A percentile compares a stretch with the other conserved stretches of the same genome.
Conservation (phyloP, 2,329 filamentous ascomycete genomes). For the Fusarium phyllophilum region DNA sequence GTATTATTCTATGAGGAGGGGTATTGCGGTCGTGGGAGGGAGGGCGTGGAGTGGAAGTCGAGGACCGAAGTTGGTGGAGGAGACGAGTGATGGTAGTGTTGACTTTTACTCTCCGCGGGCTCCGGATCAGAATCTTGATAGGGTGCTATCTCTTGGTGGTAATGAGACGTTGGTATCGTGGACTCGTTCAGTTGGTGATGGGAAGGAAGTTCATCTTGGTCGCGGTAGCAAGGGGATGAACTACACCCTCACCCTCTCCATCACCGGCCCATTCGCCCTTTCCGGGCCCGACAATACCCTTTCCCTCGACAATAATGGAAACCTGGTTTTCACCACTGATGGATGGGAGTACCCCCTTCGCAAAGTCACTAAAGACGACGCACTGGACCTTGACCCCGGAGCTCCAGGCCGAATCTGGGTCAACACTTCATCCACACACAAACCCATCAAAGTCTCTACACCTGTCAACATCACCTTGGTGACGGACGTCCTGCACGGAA, state of each 20-base stretch:
- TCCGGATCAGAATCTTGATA: slow-evolving; percentile 12
- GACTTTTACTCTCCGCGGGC: slow-evolving; percentile 13
- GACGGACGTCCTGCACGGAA: slow-evolving; percentile 1
- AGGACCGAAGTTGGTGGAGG: not conserved
- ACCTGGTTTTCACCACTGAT: not conserved
- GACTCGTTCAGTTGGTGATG: not conserved
- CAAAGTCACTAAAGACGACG: not conserved
- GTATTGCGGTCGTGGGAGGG: slow-evolving; percentile 17
- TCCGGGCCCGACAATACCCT: not conserved
- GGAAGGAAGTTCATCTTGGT: not conserved
- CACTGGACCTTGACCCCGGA: not conserved
- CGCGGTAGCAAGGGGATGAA: slow-evolving; percentile 22
- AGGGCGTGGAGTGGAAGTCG: slow-evolving; percentile 15
- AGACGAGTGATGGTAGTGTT: not conserved
- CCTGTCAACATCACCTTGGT: not conserved
- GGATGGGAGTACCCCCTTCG: slow-evolving; percentile 22
- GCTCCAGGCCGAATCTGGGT: slow-evolving; percentile 21
- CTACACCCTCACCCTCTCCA: not conserved
- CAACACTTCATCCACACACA: slow-evolving; percentile 13
- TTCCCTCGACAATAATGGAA: not conserved
- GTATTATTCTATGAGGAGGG: slow-evolving; percentile 23
- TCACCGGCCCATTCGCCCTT: not conserved
- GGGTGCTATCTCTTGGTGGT: not conserved
- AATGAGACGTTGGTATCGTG: not conserved
- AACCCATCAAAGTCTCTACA: not conserved